phyloP scores from a whole-genome alignment of 2,329 filamentous ascomycete genomes.

The Trichoderma pleuroti region DNA sequence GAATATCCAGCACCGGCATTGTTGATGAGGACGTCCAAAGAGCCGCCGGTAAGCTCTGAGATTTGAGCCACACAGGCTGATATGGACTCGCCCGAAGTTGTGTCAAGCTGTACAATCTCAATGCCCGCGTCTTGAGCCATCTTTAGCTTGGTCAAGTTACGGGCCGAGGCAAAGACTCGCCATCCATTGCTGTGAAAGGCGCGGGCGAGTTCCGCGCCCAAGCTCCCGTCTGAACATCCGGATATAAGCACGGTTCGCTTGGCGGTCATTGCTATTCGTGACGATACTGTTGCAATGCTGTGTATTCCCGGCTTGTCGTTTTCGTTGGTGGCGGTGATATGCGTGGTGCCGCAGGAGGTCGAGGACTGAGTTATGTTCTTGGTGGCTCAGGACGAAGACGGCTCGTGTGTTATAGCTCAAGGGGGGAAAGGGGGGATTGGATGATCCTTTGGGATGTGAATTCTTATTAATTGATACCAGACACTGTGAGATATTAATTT shows the following conservation, averaged over 20 bases:
- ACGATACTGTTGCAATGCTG: background rate
- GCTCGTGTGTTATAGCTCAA: background rate
- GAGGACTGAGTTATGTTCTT: background rate
- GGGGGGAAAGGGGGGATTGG: background rate
- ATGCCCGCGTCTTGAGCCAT: slow-evolving; percentile 21
- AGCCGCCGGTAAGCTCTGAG: slow-evolving; percentile 24
- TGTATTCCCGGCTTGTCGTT: background rate
- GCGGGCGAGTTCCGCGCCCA: slow-evolving; percentile 31
- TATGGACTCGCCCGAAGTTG: slow-evolving; percentile 25
- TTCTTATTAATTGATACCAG: background rate
- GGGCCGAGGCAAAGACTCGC: slow-evolving; percentile 32
- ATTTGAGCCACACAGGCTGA: slow-evolving; percentile 20
- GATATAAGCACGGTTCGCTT: slow-evolving; percentile 32
- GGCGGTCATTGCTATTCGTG: background rate
- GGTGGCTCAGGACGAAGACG: background rate
- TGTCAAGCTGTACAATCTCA: slow-evolving; percentile 27
- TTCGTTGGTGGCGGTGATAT: background rate
- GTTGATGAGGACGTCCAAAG: slow-evolving; percentile 30
- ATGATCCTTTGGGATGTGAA: background rate
- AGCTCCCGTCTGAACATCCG: slow-evolving; percentile 34
- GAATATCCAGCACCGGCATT: slow-evolving; percentile 28
- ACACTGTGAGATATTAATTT: background rate
- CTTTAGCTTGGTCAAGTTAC: slow-evolving; percentile 27
- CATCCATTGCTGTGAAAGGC: slow-evolving; percentile 29
- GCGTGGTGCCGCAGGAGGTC: background rate